These are phyloP conservation scores for Penicillium riverlandense DNA, from an alignment of 495 filamentous ascomycete genomes.

Conservation along the genomic window DNA sequence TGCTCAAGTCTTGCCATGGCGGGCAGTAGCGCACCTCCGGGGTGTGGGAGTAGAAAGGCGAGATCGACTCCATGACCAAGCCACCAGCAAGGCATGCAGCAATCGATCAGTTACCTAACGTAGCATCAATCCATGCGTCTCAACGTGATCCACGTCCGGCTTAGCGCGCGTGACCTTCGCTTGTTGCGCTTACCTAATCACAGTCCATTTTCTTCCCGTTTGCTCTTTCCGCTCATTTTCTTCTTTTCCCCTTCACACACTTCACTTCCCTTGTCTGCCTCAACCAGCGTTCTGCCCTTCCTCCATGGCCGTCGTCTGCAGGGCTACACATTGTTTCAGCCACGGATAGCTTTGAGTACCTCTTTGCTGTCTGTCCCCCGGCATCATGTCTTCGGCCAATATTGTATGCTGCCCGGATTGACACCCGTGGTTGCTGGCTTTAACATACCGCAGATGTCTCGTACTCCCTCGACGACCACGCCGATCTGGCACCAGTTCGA, in stretches of 20 bases:
- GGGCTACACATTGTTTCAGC: constrained; percentile 11
- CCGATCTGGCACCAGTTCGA: constrained; percentile 68
- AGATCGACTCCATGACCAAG: constrained; percentile 35
- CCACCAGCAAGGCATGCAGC: too few species aligned
- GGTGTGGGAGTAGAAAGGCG: constrained; percentile 35
- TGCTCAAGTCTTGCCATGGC: constrained; percentile 88
- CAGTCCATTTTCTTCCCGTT: too few species aligned
- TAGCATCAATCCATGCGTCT: not conserved
- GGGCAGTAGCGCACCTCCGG: constrained; percentile 70
- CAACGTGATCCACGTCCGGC: constrained; percentile 1
- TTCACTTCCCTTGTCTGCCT: constrained; percentile 7
- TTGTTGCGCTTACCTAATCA: constrained; percentile 4
- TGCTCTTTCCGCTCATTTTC: constrained; percentile 3
- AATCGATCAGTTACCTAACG: not conserved
- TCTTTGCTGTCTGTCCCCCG: not conserved
- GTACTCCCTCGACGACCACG: constrained; percentile 56
- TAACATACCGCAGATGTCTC: constrained; percentile 53
- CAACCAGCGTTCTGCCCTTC: constrained; percentile 20
- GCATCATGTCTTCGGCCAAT: constrained; percentile 32
- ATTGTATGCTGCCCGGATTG: constrained; percentile 36
- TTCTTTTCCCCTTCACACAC: constrained; percentile 5
- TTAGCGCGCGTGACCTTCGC: constrained; percentile 17
- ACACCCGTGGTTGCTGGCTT: constrained; percentile 30
- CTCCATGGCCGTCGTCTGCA: constrained; percentile 22
- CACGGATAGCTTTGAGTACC: constrained; percentile 12